Evolutionary conservation across 768 basidiomycete species (phyloP).

Genomic region (Lanmaoa rubissima): DNA sequence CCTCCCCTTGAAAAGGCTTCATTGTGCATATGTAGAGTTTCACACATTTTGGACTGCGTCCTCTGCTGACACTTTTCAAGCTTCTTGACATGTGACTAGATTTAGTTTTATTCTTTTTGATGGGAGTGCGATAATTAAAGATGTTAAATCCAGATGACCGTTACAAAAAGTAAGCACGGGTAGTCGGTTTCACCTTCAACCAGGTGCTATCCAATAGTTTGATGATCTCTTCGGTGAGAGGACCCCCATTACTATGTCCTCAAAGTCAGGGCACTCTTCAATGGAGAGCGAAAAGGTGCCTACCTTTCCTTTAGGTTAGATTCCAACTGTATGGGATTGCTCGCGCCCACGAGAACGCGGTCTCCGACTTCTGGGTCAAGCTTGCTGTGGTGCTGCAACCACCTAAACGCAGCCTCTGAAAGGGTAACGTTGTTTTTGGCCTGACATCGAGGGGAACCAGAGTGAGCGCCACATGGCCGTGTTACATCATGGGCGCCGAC

Average conservation of each 20-base stretch:
- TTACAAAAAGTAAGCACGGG: neutral
- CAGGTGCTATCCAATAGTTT: conserved; percentile 1
- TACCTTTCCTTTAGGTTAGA: conserved; percentile 17
- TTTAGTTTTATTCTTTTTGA: too few species aligned
- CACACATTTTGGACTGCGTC: neutral
- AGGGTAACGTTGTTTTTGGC: conserved; percentile 10
- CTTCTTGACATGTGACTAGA: neutral
- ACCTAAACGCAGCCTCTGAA: conserved; percentile 18
- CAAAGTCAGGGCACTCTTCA: neutral
- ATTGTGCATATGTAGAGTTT: neutral
- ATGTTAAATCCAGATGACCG: neutral
- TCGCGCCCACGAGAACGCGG: conserved; percentile 38
- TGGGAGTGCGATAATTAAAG: neutral
- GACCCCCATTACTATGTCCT: neutral
- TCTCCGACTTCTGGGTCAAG: conserved; percentile 18
- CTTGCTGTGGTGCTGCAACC: conserved; percentile 24
- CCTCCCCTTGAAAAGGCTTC: neutral
- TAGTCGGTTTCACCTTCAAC: conserved; percentile 5
- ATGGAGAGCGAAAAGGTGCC: neutral
- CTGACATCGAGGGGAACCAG: neutral
- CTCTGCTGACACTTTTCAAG: neutral
- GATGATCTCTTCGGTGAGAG: conserved; percentile 6
- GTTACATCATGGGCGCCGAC: neutral
- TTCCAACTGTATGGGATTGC: conserved; percentile 35
- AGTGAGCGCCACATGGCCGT: neutral